phyloP scores from a whole-genome alignment of 106 monocot genomes.

The Narthecium ossifragum region DNA sequence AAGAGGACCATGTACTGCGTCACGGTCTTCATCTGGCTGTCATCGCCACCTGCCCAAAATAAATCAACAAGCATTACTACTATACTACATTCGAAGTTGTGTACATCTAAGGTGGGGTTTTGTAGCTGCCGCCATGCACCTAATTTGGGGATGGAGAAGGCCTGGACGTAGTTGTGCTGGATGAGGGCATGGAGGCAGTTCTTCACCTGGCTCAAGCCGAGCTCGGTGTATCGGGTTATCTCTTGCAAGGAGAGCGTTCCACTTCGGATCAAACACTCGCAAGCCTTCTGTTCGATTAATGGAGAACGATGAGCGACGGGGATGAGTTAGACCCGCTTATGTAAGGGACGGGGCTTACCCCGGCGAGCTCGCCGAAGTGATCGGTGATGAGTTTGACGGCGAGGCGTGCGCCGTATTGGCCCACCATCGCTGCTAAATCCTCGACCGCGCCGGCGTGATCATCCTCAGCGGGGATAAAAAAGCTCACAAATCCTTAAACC shows the following conservation, averaged over 20 bases:
- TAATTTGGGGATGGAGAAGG: slow-evolving; percentile 41
- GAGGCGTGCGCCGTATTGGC: slow-evolving; percentile 40
- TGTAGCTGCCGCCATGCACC: too few species aligned
- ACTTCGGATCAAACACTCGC: slow-evolving; percentile 51
- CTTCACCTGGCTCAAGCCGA: slow-evolving; percentile 43
- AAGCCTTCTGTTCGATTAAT: slow-evolving; percentile 48
- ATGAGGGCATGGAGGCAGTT: slow-evolving; percentile 81
- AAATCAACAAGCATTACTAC: too few species aligned
- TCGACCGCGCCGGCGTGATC: too few species aligned
- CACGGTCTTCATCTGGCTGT: slow-evolving; percentile 19
- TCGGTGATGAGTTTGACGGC: slow-evolving; percentile 40
- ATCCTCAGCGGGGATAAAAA: not conserved
- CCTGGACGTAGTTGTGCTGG: slow-evolving; percentile 96
- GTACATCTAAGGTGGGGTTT: too few species aligned
- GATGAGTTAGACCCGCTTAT: not conserved
- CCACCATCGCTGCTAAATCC: slow-evolving; percentile 35
- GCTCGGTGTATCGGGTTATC: slow-evolving; percentile 34
- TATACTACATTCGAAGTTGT: too few species aligned
- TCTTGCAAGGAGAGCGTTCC: slow-evolving; percentile 68
- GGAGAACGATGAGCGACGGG: not conserved
- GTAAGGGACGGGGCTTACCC: slow-evolving; percentile 20
- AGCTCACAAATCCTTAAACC: too few species aligned
- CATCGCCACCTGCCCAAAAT: too few species aligned
- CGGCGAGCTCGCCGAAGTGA: slow-evolving; percentile 63
- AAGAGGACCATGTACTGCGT: slow-evolving; percentile 66